phyloP scores from a whole-genome alignment of 1,139 yeast species.

The Hemisphaericaspora xylofermentans region DNA sequence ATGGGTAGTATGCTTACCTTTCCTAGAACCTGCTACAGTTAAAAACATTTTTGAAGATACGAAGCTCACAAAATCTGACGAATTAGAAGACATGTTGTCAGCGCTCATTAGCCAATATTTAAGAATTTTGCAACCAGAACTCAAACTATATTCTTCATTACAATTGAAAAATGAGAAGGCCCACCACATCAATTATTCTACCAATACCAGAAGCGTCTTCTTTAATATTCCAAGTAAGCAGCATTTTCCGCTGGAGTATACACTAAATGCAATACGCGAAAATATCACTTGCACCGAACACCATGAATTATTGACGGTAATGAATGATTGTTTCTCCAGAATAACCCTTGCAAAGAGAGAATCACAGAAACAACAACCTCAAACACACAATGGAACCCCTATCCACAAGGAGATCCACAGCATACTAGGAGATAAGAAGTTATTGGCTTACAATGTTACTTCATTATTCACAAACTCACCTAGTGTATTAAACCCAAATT shows the following conservation, averaged over 20 bases:
- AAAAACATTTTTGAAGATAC: not conserved
- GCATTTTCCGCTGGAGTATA: not conserved
- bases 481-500: constrained; percentile 3
- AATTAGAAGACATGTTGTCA: not conserved
- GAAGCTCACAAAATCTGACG: not conserved
- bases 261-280: not conserved
- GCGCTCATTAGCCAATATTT: not conserved
- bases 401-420: not conserved
- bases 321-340: not conserved
- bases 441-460: not conserved
- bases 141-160: not conserved
- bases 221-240: not conserved
- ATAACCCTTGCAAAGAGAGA: not conserved
- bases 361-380: not conserved
- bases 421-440: not conserved
- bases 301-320: not conserved
- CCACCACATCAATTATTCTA: not conserved
- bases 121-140: constrained; percentile 1
- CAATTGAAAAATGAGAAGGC: not conserved
- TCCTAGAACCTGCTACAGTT: not conserved
- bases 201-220: not conserved
- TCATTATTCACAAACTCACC: not conserved
- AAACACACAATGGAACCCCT: not conserved
- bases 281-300: not conserved
- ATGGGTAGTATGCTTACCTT: constrained; percentile 6